Percentiles rank a stretch among this genome's conserved stretches.
Conservation (phyloP, 345 rosid genomes). For the Barbarea vulgaris region DNA sequence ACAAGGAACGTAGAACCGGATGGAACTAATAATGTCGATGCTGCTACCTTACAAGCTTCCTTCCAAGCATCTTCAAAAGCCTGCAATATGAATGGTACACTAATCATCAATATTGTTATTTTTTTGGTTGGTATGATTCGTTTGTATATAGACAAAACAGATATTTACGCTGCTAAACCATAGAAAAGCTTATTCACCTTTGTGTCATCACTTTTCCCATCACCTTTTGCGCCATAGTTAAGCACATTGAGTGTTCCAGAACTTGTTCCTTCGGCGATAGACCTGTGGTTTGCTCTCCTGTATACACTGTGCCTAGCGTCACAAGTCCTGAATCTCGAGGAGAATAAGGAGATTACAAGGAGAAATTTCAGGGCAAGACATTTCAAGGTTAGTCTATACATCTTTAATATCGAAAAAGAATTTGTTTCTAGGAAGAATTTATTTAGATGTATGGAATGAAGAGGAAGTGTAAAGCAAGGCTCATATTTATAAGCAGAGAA, state of each 20-base stretch:
- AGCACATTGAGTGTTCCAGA: conserved; percentile 56
- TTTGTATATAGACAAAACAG: neutral
- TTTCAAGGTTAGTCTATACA: conserved; percentile 40
- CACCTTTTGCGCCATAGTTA: conserved; percentile 80
- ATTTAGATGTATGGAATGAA: conserved; percentile 18
- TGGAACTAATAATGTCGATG: conserved; percentile 68
- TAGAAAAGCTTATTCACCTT: conserved; percentile 50
- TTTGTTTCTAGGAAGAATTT: neutral
- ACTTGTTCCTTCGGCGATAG: conserved; percentile 25
- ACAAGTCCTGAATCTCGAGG: conserved; percentile 44
- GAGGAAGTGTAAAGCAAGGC: conserved; percentile 14
- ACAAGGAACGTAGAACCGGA: conserved; percentile 71
- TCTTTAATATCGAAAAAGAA: conserved; percentile 20
- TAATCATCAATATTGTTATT: neutral
- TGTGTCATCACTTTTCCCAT: conserved; percentile 72
- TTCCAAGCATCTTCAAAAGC: conserved; percentile 80
- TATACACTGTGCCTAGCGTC: conserved; percentile 53
- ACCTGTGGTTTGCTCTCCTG: conserved; percentile 39
- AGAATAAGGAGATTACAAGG: conserved; percentile 41
- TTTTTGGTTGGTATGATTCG: neutral
- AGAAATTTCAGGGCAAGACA: conserved; percentile 32
- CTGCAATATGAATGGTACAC: conserved; percentile 40
- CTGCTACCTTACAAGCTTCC: conserved; percentile 66
- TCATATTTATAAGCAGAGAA: conserved; percentile 46
- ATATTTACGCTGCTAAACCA: neutral